These are phyloP conservation scores for Ailanthus altissimus DNA, from an alignment of 345 rosid species.

Conservation along the genomic window DNA sequence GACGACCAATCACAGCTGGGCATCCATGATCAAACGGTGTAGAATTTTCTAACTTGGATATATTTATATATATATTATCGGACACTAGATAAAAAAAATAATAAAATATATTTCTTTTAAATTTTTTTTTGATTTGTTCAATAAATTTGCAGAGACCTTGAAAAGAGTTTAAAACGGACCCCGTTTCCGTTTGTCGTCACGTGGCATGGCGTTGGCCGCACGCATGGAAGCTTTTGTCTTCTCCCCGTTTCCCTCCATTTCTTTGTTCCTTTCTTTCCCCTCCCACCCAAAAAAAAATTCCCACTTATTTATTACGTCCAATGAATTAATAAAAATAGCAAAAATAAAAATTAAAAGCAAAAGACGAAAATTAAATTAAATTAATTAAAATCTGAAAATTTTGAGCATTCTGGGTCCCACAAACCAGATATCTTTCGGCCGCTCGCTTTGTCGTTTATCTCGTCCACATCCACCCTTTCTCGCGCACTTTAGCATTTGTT, in stretches of 20 bases:
- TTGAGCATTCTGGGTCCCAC: constrained; percentile 33
- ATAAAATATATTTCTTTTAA: neutral
- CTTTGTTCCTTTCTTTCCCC: constrained; percentile 18
- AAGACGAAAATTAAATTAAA: neutral
- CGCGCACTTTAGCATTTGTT: constrained; percentile 18
- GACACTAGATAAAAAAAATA: too few species aligned
- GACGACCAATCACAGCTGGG: too few species aligned
- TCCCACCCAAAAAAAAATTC: neutral
- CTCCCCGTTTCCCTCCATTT: neutral
- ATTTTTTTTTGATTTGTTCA: neutral
- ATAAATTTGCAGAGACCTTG: neutral
- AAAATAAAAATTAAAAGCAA: too few species aligned
- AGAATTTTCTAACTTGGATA: too few species aligned
- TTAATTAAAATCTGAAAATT: constrained; percentile 11
- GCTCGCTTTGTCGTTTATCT: constrained; percentile 41
- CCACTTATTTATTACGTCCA: neutral
- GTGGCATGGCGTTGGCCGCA: constrained; percentile 40
- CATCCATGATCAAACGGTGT: too few species aligned
- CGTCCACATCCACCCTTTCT: constrained; percentile 2
- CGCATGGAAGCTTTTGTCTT: constrained; percentile 34
- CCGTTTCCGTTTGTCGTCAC: constrained; percentile 45
- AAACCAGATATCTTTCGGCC: constrained; percentile 43
- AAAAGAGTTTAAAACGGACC: constrained; percentile 31
- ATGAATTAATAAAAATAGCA: neutral
- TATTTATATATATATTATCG: too few species aligned